phyloP scores from a whole-genome alignment of 2,329 filamentous ascomycete species.

The Drechslerella coelobrocha region DNA sequence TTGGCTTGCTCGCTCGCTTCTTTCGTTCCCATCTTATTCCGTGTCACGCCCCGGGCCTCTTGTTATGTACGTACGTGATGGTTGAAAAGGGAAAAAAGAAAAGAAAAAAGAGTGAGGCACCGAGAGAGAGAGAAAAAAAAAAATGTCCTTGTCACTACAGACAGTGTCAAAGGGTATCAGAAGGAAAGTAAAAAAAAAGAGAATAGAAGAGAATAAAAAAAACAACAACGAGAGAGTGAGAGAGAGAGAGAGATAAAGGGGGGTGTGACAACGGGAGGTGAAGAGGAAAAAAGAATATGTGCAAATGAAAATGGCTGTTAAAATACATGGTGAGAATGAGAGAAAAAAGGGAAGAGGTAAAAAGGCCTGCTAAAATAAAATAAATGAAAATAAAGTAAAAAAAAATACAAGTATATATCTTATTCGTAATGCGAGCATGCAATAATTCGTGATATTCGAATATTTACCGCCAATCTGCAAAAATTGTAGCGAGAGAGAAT shows the following conservation, averaged over 20 bases:
- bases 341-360: constrained; percentile 5
- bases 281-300: constrained; percentile 37
- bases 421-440: constrained; percentile 46
- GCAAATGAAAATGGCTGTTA: constrained; percentile 31
- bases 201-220: background rate
- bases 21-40: constrained; percentile 42
- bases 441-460: constrained; percentile 51
- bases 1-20: constrained; percentile 12
- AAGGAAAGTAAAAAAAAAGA: constrained; percentile 3
- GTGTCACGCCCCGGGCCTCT: constrained; percentile 22
- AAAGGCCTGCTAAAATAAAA: constrained; percentile 23
- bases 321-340: constrained; percentile 31
- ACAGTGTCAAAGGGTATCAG: constrained; percentile 42
- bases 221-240: no score
- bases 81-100: constrained; percentile 30
- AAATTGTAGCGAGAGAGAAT: constrained; percentile 7
- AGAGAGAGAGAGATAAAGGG: no score
- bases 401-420: constrained; percentile 23
- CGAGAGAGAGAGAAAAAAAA: constrained; percentile 21
- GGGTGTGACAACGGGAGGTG: no score
- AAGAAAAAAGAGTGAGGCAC: constrained; percentile 20
- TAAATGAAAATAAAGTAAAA: background rate
- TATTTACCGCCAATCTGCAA: constrained; percentile 49
- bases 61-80: constrained; percentile 51
- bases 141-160: constrained; percentile 45